These are phyloP conservation scores for Jackrogersella multiformis DNA, from an alignment of 495 filamentous ascomycete species.

Conservation along the genomic window DNA sequence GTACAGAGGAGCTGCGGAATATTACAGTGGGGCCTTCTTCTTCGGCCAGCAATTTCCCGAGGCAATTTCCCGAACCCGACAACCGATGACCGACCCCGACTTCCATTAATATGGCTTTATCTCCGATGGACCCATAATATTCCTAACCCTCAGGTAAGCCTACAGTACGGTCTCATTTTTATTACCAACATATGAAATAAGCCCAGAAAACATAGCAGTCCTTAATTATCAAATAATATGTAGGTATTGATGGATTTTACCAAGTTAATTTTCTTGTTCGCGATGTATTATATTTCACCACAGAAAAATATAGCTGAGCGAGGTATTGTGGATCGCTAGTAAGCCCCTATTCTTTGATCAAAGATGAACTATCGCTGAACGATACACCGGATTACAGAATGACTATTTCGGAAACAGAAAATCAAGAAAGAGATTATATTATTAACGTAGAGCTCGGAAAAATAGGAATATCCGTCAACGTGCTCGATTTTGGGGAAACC, in stretches of 20 bases:
- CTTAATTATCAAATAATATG: neutral
- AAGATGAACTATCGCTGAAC: neutral
- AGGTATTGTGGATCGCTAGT: neutral
- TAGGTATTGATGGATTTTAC: constrained; percentile 4
- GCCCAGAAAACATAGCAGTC: neutral
- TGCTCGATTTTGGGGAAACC: constrained; percentile 11
- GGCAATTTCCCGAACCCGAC: neutral
- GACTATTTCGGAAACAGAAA: constrained; percentile 17
- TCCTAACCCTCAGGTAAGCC: neutral
- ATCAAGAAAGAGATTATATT: neutral
- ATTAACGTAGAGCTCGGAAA: neutral
- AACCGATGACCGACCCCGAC: constrained; percentile 1
- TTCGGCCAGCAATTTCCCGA: constrained; percentile 27
- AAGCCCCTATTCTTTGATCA: constrained; percentile 9
- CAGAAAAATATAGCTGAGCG: neutral
- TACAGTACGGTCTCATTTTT: neutral
- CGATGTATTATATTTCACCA: constrained; percentile 7
- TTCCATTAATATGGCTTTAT: constrained; percentile 11
- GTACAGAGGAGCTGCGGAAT: no score
- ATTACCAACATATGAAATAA: neutral
- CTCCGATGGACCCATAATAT: neutral
- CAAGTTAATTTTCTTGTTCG: neutral
- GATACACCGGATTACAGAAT: constrained; percentile 3
- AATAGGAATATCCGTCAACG: neutral
- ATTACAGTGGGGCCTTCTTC: no score